Evolutionary conservation across 2,329 filamentous ascomycete genomes (phyloP).

Genomic region (Podosphaera leucotricha): DNA sequence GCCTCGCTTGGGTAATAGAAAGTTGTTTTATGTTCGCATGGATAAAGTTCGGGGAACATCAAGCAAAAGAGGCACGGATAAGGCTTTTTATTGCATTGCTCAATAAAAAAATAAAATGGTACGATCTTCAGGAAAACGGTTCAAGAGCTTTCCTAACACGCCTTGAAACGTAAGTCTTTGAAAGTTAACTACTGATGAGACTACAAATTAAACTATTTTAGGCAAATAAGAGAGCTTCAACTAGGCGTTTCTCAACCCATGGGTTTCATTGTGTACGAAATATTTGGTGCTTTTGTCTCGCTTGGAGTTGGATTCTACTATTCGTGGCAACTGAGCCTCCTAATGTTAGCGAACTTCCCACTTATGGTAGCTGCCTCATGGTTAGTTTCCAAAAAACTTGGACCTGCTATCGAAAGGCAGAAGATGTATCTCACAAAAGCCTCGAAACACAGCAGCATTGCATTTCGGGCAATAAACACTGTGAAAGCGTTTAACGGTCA

Average conservation of each 20-base stretch:
- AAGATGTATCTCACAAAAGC: conserved; percentile 42
- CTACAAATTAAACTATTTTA: conserved; percentile 17
- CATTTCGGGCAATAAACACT: conserved; percentile 52
- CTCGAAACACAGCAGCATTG: conserved; percentile 45
- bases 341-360: conserved; percentile 52
- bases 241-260: conserved; percentile 57
- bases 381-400: conserved; percentile 34
- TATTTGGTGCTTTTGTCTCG: conserved; percentile 39
- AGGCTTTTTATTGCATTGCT: conserved; percentile 45
- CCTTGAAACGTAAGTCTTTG: conserved; percentile 41
- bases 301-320: conserved; percentile 51
- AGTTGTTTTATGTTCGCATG: conserved; percentile 45
- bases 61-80: conserved; percentile 41
- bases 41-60: conserved; percentile 58
- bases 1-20: conserved; percentile 42
- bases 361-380: conserved; percentile 36
- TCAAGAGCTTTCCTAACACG: conserved; percentile 45
- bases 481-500: conserved; percentile 74
- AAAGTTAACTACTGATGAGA: background rate
- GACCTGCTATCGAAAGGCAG: conserved; percentile 44
- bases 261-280: conserved; percentile 41
- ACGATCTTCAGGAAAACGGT: conserved; percentile 49
- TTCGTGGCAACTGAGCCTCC: conserved; percentile 66
- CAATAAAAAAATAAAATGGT: conserved; percentile 60
- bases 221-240: conserved; percentile 64